Percentiles rank a stretch among this genome's conserved stretches.
Conservation (phyloP, 352 stramenopile genomes). For the Aphanomyces euteiches region DNA sequence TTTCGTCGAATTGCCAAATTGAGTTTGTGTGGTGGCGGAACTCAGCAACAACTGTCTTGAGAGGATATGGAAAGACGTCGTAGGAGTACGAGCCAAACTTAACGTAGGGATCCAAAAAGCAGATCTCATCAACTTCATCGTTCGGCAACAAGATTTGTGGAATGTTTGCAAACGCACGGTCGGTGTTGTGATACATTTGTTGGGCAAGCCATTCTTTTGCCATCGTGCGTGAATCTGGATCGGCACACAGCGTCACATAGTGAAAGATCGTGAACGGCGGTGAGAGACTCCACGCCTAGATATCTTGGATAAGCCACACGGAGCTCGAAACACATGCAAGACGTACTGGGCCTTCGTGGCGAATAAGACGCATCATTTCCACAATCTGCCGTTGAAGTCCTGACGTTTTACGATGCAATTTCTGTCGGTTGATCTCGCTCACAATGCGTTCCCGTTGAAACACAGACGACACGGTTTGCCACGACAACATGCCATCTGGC, state of each 20-base stretch:
- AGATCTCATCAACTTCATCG: background rate
- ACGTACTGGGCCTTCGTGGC: background rate
- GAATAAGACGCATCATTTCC: slow-evolving; percentile 1
- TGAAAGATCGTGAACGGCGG: background rate
- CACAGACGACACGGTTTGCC: background rate
- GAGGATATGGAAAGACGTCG: background rate
- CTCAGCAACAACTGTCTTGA: background rate
- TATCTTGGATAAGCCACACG: too few relatives aligned
- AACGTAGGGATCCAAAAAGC: too few relatives aligned
- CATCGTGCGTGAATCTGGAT: background rate
- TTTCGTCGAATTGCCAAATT: background rate
- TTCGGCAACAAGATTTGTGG: background rate
- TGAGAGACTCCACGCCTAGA: too few relatives aligned
- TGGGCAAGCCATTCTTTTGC: background rate
- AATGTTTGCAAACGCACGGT: background rate
- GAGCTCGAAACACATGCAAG: too few relatives aligned
- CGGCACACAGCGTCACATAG: background rate
- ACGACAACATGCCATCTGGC: background rate
- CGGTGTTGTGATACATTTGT: slow-evolving; percentile 6
- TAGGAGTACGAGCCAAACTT: background rate
- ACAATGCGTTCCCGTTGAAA: slow-evolving; percentile 1
- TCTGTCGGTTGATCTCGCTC: background rate
- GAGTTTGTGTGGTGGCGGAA: background rate
- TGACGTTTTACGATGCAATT: background rate
- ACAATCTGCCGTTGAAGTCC: background rate